Evolutionary conservation across 805 yeast genomes (phyloP).

Genomic region (Metschnikowia noctiluminum): DNA sequence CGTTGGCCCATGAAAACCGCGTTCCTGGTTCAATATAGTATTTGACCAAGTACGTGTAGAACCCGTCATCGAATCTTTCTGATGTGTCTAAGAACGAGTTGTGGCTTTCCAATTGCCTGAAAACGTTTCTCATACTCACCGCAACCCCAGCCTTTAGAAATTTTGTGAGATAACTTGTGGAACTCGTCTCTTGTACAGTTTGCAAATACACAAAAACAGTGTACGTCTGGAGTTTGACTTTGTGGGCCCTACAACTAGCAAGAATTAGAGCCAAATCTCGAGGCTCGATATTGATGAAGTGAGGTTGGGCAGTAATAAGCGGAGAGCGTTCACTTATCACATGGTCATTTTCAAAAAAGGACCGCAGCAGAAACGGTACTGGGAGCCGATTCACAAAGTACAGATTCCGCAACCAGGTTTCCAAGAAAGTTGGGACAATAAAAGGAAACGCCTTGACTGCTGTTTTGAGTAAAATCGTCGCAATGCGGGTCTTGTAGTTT

Average conservation of each 20-base stretch:
- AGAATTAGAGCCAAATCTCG: background rate
- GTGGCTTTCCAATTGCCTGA: constrained; percentile 2
- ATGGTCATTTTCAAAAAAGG: constrained; percentile 8
- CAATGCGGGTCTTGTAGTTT: background rate
- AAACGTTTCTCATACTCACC: constrained; percentile 7
- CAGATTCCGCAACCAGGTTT: constrained; percentile 8
- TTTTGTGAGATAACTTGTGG: constrained; percentile 3
- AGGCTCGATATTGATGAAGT: constrained; percentile 4
- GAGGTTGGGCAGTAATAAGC: constrained; percentile 1
- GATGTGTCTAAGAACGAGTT: background rate
- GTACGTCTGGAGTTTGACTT: constrained; percentile 8
- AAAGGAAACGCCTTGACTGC: constrained; percentile 3
- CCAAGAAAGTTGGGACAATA: constrained; percentile 7
- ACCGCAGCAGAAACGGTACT: constrained; percentile 6
- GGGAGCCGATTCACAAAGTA: constrained; percentile 6
- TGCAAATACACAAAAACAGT: constrained; percentile 5
- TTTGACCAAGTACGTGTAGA: constrained; percentile 5
- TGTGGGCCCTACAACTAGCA: constrained; percentile 2
- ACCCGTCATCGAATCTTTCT: constrained; percentile 6
- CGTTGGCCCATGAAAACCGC: constrained; percentile 8
- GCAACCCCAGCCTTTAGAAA: constrained; percentile 9
- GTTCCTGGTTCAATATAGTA: constrained; percentile 7
- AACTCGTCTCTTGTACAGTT: constrained; percentile 8
- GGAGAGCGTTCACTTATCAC: constrained; percentile 6
- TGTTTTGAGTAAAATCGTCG: constrained; percentile 1